Evolutionary conservation across 2,329 filamentous ascomycete species (phyloP).

Genomic region (Phaeosphaeriaceae sp.): DNA sequence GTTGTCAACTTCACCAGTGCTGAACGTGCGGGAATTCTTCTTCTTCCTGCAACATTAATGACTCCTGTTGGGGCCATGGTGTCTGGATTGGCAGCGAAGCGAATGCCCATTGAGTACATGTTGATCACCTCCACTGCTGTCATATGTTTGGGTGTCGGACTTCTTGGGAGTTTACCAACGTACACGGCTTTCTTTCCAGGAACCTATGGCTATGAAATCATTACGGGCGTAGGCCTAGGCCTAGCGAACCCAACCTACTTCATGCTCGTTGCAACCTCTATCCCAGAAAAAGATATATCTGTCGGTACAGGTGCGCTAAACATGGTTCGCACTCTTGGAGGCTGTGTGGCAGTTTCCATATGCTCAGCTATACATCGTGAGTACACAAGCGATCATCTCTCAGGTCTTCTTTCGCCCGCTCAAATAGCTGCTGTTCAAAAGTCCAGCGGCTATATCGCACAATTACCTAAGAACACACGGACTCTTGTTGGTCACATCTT

Average conservation of each 20-base stretch:
- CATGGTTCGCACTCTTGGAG: constrained; percentile 42
- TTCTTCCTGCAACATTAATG: constrained; percentile 35
- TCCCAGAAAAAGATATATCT: constrained; percentile 33
- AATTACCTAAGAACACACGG: constrained; percentile 22
- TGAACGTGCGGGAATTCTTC: constrained; percentile 37
- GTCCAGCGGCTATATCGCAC: constrained; percentile 19
- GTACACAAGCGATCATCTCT: constrained; percentile 18
- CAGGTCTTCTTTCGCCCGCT: constrained; percentile 24
- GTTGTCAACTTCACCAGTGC: constrained; percentile 39
- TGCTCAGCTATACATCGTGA: constrained; percentile 39
- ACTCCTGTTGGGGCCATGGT: constrained; percentile 38
- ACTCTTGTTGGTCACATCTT: constrained; percentile 31
- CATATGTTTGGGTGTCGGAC: constrained; percentile 32
- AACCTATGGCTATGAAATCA: constrained; percentile 38
- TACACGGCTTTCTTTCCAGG: constrained; percentile 20
- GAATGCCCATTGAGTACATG: constrained; percentile 26
- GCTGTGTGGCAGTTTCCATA: constrained; percentile 39
- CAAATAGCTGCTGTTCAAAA: constrained; percentile 30
- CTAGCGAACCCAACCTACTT: constrained; percentile 35
- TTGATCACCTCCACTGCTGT: constrained; percentile 27
- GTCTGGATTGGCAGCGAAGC: constrained; percentile 26
- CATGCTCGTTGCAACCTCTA: constrained; percentile 30
- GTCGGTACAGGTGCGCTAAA: constrained; percentile 40
- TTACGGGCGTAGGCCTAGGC: constrained; percentile 36
- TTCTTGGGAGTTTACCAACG: constrained; percentile 35